A percentile compares a stretch with the other conserved stretches of the same genome.
Evolutionary conservation across 768 basidiomycete genomes (phyloP).

Genomic region (Pisolithus tinctorius): DNA sequence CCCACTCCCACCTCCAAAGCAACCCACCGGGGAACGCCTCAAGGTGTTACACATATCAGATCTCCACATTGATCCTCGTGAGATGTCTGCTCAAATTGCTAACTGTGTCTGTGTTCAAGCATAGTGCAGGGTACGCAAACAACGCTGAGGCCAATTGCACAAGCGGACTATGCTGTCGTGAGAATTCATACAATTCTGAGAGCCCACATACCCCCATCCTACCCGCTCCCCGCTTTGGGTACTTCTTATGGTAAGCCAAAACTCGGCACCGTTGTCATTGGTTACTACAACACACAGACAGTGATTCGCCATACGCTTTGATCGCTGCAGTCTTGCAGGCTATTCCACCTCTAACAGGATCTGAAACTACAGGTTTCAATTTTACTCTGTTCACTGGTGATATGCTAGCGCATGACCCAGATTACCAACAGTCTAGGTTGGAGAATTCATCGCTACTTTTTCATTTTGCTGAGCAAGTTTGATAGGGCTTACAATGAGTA

Average conservation of each 20-base stretch:
- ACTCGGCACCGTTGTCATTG: not conserved
- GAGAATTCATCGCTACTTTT: not conserved
- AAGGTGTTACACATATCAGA: slow-evolving; percentile 77
- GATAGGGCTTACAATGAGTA: slow-evolving; percentile 53
- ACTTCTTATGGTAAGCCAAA: slow-evolving; percentile 45
- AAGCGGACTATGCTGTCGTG: slow-evolving; percentile 58
- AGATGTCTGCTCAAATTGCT: slow-evolving; percentile 11
- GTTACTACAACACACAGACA: slow-evolving; percentile 8
- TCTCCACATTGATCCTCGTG: slow-evolving; percentile 69
- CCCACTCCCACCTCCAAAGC: slow-evolving; percentile 51
- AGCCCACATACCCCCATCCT: slow-evolving; percentile 46
- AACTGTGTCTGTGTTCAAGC: slow-evolving; percentile 1
- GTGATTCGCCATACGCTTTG: slow-evolving; percentile 62
- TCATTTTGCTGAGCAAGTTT: not conserved
- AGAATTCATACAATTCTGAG: slow-evolving; percentile 39
- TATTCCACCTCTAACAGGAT: slow-evolving; percentile 60
- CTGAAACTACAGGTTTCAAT: slow-evolving; percentile 52
- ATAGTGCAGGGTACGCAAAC: slow-evolving; percentile 51
- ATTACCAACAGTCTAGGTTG: slow-evolving; percentile 57
- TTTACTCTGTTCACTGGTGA: slow-evolving; percentile 71
- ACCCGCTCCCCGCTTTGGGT: slow-evolving; percentile 65
- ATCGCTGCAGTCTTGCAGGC: slow-evolving; percentile 54
- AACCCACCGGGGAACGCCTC: slow-evolving; percentile 55
- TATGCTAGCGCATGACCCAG: slow-evolving; percentile 64
- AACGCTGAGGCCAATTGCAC: slow-evolving; percentile 71